Base-by-base conservation (phyloP, 441 rosid genomes). In the Adansonia gregorii region DNA sequence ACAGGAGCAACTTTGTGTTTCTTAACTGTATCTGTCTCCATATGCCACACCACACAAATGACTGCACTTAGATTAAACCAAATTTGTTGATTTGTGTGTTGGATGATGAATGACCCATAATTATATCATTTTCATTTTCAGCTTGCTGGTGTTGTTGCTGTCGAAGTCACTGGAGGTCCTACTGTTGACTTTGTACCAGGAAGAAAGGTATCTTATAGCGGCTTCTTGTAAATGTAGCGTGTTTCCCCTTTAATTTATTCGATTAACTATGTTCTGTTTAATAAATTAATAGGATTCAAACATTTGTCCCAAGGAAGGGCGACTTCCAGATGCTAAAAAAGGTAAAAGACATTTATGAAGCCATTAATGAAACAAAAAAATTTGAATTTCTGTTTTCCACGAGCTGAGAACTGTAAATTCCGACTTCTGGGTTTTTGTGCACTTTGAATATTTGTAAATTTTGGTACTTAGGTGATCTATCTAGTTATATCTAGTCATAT, bases 111-210 rank as follows among this genome's bases (percentile, higher is more conserved):
- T 76, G 48, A 68, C 20, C 19, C 55, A 43, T 64, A 24, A 22
- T 8, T 51, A 8, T 48, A 20, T 55, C 20, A 8, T 49, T 81
- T 67, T 2, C 65, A 31, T 17, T 73, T 84, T 69, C 87, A 93
- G 98, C 93, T 95, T 82, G 98, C 97, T 0, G 99, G 99, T 83
- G 98, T 91, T 82, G 97, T 93, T 85, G 99, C 99, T 68, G 98
- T 93, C 49, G 99, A 95, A 86, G 87, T 93, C 78, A 93, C 98
- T 79, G 98, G 99, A 80, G 98, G 98, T 72, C 98, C 99, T 66
- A 84, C 92, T 12, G 73, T 95, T 78, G 90, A 81, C 58, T 95
- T 95, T 72, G 91, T 88, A 78, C 97, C 97, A 7, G 99, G 98
- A 66, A 90, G 98, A 88, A 91, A 88, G 93, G 99, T 92, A 82